These are phyloP conservation scores for Naganishia antarctica DNA, from an alignment of 768 basidiomycete genomes.

Conservation along the genomic window DNA sequence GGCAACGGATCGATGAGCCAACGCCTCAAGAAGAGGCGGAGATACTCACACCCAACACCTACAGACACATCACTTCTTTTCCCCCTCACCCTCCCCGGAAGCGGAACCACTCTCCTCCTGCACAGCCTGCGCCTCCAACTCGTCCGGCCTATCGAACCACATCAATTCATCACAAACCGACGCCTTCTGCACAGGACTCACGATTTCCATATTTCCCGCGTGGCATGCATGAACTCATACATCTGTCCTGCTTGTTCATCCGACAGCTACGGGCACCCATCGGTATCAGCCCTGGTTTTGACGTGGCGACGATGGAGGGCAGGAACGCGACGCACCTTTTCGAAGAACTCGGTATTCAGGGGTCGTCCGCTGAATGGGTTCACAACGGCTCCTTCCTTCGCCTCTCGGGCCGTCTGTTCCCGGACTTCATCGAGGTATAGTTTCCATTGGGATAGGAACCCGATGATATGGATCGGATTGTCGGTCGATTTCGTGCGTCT, in stretches of 20 bases:
- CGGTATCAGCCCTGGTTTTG: neutral
- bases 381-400: constrained; percentile 14
- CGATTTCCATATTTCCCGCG: constrained; percentile 81
- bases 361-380: constrained; percentile 41
- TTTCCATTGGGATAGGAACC: constrained; percentile 95
- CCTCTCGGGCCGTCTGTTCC: constrained; percentile 40
- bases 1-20: too few species aligned
- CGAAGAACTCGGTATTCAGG: constrained; percentile 46
- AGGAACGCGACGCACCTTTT: constrained; percentile 49
- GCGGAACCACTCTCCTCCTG: constrained; percentile 5
- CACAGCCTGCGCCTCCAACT: constrained; percentile 15
- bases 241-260: constrained; percentile 85
- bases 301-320: constrained; percentile 4
- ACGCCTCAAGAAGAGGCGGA: too few species aligned
- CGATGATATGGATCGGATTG: constrained; percentile 87
- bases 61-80: too few species aligned
- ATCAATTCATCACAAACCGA: too few species aligned
- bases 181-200: constrained; percentile 42
- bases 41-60: too few species aligned
- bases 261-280: constrained; percentile 62
- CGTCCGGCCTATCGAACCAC: constrained; percentile 2
- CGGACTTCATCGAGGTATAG: constrained; percentile 67
- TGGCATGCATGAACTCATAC: constrained; percentile 88
- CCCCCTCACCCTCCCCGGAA: too few species aligned
- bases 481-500: constrained; percentile 69